phyloP scores from a whole-genome alignment of 768 basidiomycete species.

The Leucocoprinus birnbaumii region DNA sequence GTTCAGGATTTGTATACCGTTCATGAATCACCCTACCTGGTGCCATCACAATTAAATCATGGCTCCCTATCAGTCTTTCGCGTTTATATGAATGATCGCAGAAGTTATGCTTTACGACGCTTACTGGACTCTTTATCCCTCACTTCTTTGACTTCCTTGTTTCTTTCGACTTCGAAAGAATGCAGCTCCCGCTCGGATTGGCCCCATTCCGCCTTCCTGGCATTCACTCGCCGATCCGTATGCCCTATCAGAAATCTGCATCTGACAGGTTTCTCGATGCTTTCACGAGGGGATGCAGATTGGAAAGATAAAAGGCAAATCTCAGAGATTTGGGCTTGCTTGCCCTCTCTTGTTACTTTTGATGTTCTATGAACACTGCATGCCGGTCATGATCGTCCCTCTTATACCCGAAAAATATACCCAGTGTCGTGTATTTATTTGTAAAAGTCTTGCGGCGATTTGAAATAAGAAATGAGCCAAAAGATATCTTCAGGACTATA shows the following conservation, averaged over 20 bases:
- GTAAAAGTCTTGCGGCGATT: too few species aligned
- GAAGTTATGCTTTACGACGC: not conserved
- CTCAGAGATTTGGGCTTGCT: not conserved
- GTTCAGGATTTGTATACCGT: constrained; percentile 1
- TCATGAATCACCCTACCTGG: not conserved
- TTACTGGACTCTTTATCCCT: not conserved
- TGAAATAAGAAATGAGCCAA: too few species aligned
- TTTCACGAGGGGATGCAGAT: not conserved
- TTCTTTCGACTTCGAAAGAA: not conserved
- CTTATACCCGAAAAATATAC: too few species aligned
- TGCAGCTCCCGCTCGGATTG: not conserved
- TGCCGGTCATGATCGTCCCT: too few species aligned
- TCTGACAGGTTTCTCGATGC: constrained; percentile 2
- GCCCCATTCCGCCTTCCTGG: not conserved
- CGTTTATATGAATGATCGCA: not conserved
- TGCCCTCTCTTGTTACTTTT: not conserved
- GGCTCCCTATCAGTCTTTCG: not conserved
- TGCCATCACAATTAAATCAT: not conserved
- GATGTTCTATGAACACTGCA: not conserved
- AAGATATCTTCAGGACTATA: too few species aligned
- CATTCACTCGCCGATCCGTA: not conserved
- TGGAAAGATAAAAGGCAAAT: not conserved
- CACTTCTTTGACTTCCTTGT: not conserved
- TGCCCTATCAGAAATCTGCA: not conserved
- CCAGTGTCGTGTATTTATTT: too few species aligned